A percentile compares a stretch with the other conserved stretches of the same genome.
These are phyloP conservation scores for Botrytis byssoidea DNA, from an alignment of 2,329 filamentous ascomycete genomes.

Conservation along the genomic window DNA sequence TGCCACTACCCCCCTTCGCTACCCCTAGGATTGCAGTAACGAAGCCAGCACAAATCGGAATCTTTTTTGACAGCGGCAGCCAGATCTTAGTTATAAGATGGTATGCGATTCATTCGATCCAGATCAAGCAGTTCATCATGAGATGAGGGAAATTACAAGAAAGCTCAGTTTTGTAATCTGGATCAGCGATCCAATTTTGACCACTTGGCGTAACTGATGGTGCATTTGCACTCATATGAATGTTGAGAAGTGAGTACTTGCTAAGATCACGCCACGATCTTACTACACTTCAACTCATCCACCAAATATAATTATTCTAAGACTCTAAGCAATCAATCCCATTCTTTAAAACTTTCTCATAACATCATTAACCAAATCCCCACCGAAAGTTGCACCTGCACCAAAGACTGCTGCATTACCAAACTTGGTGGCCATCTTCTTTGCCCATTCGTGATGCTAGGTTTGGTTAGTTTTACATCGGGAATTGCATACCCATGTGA, in stretches of 20 bases:
- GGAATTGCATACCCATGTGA: neutral
- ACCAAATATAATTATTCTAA: too few relatives aligned
- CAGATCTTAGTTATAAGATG: neutral
- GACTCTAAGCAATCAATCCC: too few relatives aligned
- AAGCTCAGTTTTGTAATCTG: neutral
- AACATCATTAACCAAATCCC: conserved; percentile 28
- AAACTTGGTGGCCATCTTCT: conserved; percentile 33
- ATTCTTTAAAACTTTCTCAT: conserved; percentile 13
- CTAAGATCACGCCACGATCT: neutral
- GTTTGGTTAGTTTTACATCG: neutral
- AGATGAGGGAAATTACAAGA: neutral
- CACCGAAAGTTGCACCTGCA: conserved; percentile 37
- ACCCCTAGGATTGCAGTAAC: neutral
- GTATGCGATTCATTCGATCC: neutral
- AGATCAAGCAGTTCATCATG: neutral
- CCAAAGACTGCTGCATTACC: conserved; percentile 38
- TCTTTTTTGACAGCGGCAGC: neutral
- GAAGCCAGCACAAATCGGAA: neutral
- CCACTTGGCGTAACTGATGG: neutral
- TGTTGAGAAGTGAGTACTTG: neutral
- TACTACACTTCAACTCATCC: neutral
- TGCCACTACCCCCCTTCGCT: neutral
- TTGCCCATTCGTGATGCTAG: conserved; percentile 37
- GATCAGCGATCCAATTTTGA: neutral
- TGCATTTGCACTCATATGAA: neutral